These are phyloP conservation scores for Solanum phureja DNA, from an alignment of 257 asterid species.

Conservation along the genomic window DNA sequence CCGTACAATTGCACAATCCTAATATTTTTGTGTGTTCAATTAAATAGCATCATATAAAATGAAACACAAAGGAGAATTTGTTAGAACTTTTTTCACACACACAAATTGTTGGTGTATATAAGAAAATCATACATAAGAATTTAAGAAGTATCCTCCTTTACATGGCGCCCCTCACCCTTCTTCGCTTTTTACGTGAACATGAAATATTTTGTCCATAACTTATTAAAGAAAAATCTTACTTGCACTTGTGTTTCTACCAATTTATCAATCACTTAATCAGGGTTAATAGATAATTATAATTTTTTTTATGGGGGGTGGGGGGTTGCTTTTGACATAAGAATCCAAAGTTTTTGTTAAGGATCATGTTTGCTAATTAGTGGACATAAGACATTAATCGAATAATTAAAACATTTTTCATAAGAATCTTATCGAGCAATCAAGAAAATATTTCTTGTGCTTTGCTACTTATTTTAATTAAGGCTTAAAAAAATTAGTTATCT, in stretches of 20 bases:
- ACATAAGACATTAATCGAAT: constrained; percentile 1
- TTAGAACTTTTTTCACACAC: neutral
- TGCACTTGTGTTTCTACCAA: neutral
- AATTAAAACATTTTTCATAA: neutral
- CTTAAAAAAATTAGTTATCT: neutral
- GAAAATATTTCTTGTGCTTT: constrained; percentile 3
- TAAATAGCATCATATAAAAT: neutral
- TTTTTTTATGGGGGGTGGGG: neutral
- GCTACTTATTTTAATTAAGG: neutral
- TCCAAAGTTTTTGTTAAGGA: neutral
- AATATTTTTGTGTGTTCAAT: neutral
- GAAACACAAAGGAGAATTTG: neutral
- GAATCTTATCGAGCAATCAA: constrained; percentile 7
- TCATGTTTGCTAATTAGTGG: constrained; percentile 3
- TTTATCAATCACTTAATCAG: no score
- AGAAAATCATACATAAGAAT: neutral
- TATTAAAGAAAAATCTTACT: neutral
- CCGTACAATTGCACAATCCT: neutral
- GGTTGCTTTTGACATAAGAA: neutral
- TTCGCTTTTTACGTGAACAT: neutral
- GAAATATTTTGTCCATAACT: neutral
- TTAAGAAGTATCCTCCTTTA: neutral
- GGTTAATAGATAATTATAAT: neutral
- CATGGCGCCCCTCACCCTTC: neutral
- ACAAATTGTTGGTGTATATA: neutral